These are phyloP conservation scores for Acanthamoeba divionensis DNA, from an alignment of 208 protist species.

Conservation along the genomic window DNA sequence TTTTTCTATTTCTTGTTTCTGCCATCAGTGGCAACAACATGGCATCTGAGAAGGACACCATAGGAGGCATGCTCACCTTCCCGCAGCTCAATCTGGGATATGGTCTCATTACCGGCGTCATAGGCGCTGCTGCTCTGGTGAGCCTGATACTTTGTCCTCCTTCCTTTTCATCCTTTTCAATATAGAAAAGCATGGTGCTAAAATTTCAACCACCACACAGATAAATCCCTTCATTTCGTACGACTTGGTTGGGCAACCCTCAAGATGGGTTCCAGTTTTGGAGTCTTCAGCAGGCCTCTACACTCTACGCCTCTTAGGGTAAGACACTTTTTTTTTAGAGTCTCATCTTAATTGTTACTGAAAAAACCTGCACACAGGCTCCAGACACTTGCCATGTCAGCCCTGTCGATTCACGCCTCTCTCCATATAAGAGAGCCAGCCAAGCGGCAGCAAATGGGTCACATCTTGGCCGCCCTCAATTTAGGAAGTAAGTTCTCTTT, in stretches of 20 bases:
- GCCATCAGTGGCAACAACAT: too few species aligned
- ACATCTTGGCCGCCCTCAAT: not conserved
- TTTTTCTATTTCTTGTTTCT: too few species aligned
- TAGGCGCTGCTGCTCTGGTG: not conserved
- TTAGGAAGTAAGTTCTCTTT: not conserved
- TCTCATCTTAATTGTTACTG: too few species aligned
- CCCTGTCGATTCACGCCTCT: not conserved
- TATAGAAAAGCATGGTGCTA: not conserved
- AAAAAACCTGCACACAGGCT: not conserved
- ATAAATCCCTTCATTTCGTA: not conserved
- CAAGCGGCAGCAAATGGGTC: not conserved
- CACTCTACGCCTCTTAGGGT: not conserved
- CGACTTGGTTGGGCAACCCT: not conserved
- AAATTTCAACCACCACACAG: not conserved
- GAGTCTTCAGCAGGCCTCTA: conserved; percentile 14
- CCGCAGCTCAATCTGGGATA: not conserved
- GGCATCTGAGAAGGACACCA: not conserved
- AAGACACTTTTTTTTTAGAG: not conserved
- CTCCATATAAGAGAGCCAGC: not conserved
- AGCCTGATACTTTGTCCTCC: not conserved
- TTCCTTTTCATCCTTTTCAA: not conserved
- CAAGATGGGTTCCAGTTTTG: not conserved
- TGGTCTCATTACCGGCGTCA: not conserved
- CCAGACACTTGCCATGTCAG: not conserved
- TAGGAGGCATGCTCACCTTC: not conserved